phyloP scores from a whole-genome alignment of 2,329 filamentous ascomycete species.

The Hypocrella siamensis region DNA sequence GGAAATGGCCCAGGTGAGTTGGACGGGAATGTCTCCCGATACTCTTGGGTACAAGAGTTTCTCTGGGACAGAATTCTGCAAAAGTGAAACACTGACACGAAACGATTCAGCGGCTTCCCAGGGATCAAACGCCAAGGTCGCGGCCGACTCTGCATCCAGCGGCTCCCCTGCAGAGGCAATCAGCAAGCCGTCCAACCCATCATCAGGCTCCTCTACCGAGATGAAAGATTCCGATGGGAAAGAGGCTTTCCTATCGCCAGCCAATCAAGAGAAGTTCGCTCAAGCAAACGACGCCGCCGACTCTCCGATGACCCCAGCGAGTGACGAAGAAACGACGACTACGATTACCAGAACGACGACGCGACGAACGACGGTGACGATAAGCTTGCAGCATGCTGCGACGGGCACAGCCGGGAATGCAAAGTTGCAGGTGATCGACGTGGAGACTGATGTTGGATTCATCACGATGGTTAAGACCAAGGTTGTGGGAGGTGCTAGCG shows the following conservation, averaged over 20 bases:
- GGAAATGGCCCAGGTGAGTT: neutral
- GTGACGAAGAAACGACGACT: conserved; percentile 8
- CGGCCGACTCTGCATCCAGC: too few relatives aligned
- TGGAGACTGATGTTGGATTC: neutral
- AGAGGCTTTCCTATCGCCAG: neutral
- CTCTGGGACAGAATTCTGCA: too few relatives aligned
- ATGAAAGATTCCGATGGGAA: neutral
- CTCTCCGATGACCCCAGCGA: conserved; percentile 1
- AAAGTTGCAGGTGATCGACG: conserved; percentile 1
- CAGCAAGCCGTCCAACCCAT: too few relatives aligned
- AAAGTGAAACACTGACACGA: too few relatives aligned
- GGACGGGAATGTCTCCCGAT: neutral
- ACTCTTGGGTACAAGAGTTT: too few relatives aligned
- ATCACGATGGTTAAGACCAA: neutral
- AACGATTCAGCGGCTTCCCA: too few relatives aligned
- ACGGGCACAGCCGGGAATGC: neutral
- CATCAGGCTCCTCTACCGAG: too few relatives aligned
- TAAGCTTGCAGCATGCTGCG: conserved; percentile 4
- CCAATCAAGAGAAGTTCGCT: neutral
- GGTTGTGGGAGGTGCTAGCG: neutral
- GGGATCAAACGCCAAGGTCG: too few relatives aligned
- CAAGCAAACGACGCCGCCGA: neutral
- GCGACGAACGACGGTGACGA: conserved; percentile 4
- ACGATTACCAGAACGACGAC: conserved; percentile 8
- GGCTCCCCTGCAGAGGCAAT: too few relatives aligned